These are phyloP conservation scores for Fusarium lyarnte DNA, from an alignment of 2,329 filamentous ascomycete species.

Conservation along the genomic window DNA sequence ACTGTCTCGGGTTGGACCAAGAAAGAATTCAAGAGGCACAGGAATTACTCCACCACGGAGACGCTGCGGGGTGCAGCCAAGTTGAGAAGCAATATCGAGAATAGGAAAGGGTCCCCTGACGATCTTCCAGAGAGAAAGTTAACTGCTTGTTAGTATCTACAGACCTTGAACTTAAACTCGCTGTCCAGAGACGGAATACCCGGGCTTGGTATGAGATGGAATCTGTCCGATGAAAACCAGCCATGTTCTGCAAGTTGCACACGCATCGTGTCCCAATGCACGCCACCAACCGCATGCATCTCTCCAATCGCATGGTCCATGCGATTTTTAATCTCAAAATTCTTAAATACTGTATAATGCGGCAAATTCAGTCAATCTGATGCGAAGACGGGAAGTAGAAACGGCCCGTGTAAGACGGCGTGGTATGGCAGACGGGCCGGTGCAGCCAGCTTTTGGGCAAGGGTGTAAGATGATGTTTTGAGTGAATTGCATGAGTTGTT, in stretches of 20 bases:
- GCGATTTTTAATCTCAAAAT: slow-evolving; percentile 17
- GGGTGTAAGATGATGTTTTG: slow-evolving; percentile 11
- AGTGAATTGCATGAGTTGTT: neutral
- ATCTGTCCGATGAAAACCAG: slow-evolving; percentile 6
- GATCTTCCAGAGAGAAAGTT: slow-evolving; percentile 7
- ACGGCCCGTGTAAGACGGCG: slow-evolving; percentile 34
- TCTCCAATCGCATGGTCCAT: slow-evolving; percentile 36
- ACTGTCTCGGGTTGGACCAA: neutral
- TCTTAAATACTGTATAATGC: too few relatives aligned
- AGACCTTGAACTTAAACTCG: neutral
- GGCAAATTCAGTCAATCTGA: slow-evolving; percentile 1
- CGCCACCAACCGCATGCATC: slow-evolving; percentile 14
- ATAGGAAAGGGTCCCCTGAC: slow-evolving; percentile 17
- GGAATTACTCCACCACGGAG: slow-evolving; percentile 27
- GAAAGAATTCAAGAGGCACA: slow-evolving; percentile 5
- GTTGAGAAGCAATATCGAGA: slow-evolving; percentile 5
- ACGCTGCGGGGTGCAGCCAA: slow-evolving; percentile 39
- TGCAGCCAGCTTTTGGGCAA: slow-evolving; percentile 26
- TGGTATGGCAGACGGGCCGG: slow-evolving; percentile 33
- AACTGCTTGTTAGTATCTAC: neutral
- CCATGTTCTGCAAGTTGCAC: slow-evolving; percentile 23
- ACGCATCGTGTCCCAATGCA: slow-evolving; percentile 16
- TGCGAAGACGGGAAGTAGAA: slow-evolving; percentile 22
- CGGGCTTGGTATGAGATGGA: neutral
- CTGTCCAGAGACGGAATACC: too few relatives aligned